Percentiles rank a stretch among this genome's conserved stretches.
Conservation (phyloP, 352 stramenopile genomes). For the Phytophthora brassicae region DNA sequence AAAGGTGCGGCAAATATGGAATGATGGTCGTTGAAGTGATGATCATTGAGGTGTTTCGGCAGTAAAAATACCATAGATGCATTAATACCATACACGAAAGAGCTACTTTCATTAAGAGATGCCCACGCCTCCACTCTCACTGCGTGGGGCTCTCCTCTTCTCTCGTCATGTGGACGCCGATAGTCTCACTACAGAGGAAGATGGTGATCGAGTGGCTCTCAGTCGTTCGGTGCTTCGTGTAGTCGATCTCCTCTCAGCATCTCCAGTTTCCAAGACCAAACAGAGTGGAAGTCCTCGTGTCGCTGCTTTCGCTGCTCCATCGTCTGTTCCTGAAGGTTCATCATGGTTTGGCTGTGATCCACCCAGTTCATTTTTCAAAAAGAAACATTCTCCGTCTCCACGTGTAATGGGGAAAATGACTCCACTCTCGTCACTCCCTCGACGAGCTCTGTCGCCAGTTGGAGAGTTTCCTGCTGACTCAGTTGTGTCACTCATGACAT, state of each 20-base stretch:
- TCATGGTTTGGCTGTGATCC: slow-evolving; percentile 1
- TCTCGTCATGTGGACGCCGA: slow-evolving; percentile 27
- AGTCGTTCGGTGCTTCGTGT: slow-evolving; percentile 22
- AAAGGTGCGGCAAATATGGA: no score
- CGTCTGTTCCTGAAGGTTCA: background rate
- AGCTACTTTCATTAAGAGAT: background rate
- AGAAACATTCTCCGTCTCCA: slow-evolving; percentile 16
- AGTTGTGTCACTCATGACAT: slow-evolving; percentile 12
- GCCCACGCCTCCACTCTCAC: slow-evolving; percentile 6
- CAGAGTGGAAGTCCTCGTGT: slow-evolving; percentile 15
- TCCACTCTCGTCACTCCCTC: slow-evolving; percentile 13
- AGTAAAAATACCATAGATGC: background rate
- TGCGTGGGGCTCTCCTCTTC: slow-evolving; percentile 11
- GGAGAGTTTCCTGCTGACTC: slow-evolving; percentile 34
- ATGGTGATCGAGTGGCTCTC: background rate
- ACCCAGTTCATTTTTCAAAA: slow-evolving; percentile 13
- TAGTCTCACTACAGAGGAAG: background rate
- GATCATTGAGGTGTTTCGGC: background rate
- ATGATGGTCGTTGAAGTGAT: slow-evolving; percentile 29
- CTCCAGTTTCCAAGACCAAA: slow-evolving; percentile 5
- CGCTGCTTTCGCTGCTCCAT: slow-evolving; percentile 4
- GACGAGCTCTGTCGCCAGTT: slow-evolving; percentile 36
- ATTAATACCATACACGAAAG: no score
- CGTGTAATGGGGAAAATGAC: slow-evolving; percentile 18
- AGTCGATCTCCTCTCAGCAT: slow-evolving; percentile 8